Evolutionary conservation across 2,329 filamentous ascomycete species (phyloP).

Genomic region (Xylaria polymorpha): DNA sequence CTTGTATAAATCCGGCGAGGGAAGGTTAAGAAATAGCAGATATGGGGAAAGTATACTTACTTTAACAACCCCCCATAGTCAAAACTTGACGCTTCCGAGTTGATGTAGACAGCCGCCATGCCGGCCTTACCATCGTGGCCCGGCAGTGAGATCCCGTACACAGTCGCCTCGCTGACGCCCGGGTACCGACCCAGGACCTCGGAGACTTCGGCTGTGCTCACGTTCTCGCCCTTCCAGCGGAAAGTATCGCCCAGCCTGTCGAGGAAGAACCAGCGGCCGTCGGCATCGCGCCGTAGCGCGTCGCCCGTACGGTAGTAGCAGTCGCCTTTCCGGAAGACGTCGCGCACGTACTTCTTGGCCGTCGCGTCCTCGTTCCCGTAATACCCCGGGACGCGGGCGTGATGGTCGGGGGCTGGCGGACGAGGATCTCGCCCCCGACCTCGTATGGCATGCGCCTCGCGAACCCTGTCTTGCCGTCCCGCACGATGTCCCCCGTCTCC

Average conservation of each 20-base stretch:
- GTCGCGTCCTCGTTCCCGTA: constrained; percentile 74
- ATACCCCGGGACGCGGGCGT: constrained; percentile 73
- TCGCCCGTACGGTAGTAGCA: constrained; percentile 77
- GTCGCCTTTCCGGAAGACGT: constrained; percentile 76
- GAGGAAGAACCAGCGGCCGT: constrained; percentile 76
- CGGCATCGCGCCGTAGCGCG: constrained; percentile 68
- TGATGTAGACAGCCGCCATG: constrained; percentile 70
- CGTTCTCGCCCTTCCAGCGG: constrained; percentile 79
- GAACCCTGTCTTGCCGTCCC: constrained; percentile 76
- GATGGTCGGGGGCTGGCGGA: constrained; percentile 64
- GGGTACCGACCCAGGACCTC: constrained; percentile 70
- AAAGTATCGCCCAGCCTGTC: constrained; percentile 79
- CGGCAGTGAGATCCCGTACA: constrained; percentile 75
- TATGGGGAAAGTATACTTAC: constrained; percentile 49
- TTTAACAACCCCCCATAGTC: constrained; percentile 69
- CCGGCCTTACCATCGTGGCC: constrained; percentile 76
- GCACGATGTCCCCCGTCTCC: constrained; percentile 73
- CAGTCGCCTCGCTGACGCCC: constrained; percentile 72
- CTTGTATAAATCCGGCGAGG: not conserved
- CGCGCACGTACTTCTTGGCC: constrained; percentile 70
- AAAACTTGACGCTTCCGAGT: constrained; percentile 59
- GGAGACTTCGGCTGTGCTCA: constrained; percentile 74
- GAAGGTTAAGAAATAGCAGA: not conserved
- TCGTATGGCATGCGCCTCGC: constrained; percentile 71
- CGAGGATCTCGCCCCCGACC: constrained; percentile 79